Evolutionary conservation across 768 basidiomycete genomes (phyloP), one percentile per base, ranked within the genome.

Genomic region (Sutorius australiensis): DNA sequence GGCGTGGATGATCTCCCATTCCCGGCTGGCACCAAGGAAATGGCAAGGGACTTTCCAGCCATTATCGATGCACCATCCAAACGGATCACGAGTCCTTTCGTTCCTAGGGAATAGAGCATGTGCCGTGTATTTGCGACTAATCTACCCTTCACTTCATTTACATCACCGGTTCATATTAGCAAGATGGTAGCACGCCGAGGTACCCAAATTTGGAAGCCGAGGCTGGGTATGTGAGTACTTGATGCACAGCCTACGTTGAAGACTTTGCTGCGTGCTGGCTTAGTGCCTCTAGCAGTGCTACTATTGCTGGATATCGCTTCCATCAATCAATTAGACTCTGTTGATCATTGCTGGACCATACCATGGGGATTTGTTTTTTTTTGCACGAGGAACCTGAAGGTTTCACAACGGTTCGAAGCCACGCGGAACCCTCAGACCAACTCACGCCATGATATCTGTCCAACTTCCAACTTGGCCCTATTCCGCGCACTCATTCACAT

Each of bases 1-100:
- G 88, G 91, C 39, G 83, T 99, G 14, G 81, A 82, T 54, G 83
- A 84, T 57, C 73, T 99, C 51, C 95, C 95, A 10, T 94, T 95
- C 78, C 95, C 95, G 2, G 93, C 91, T 30, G 95, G 91, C 24
- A 94, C 89, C 6, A 76, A 73, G 45, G 83, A 90, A 66, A 73
- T 90, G 71, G 92, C 88, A 16, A 81, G 76, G 69, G 67, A 54
- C 31, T 76, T 89, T 16, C 87, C 87, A 11, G 73, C 77, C 32
- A 72, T 89, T 47, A 78, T 93, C 17, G 83, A 82, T 46, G 82
- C 89, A 1, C 87, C 88, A 48, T 77, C 86, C 3, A 82, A 83
- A 56, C 84, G 87, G 53, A 78, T 79, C 49, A 88, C 83, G 61
- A 88, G 82, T 61, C 90, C 89, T n/a, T 91, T 92, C 67, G 76